Percentiles rank a stretch among this genome's conserved stretches.
Evolutionary conservation across 495 filamentous ascomycete genomes (phyloP).

Genomic region (Achaetomiella virescens): DNA sequence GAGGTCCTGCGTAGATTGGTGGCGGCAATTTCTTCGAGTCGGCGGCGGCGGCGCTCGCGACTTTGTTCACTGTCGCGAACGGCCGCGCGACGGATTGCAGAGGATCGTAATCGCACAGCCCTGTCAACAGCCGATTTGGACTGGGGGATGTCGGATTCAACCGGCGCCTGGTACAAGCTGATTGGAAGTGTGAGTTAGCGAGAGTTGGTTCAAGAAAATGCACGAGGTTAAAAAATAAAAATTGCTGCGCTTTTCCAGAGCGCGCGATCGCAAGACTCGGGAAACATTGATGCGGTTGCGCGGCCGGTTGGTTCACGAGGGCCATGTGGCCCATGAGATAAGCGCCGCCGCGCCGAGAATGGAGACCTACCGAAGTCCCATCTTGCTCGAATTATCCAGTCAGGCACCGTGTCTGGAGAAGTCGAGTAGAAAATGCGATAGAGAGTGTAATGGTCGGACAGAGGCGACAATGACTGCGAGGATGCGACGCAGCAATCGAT

Average conservation of each 20-base stretch:
- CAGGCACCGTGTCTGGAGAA: background rate
- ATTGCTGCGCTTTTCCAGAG: background rate
- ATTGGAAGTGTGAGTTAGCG: slow-evolving; percentile 20
- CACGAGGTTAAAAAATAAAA: background rate
- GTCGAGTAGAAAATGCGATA: slow-evolving; percentile 13
- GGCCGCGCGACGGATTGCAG: slow-evolving; percentile 53
- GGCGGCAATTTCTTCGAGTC: slow-evolving; percentile 21
- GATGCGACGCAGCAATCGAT: slow-evolving; percentile 26
- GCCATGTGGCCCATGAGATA: slow-evolving; percentile 11
- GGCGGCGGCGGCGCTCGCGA: slow-evolving; percentile 31
- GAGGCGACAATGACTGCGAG: slow-evolving; percentile 16
- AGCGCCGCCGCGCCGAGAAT: slow-evolving; percentile 22
- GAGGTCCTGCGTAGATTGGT: slow-evolving; percentile 2
- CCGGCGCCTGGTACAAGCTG: slow-evolving; percentile 49
- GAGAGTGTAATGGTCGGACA: slow-evolving; percentile 15
- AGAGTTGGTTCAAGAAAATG: slow-evolving; percentile 2
- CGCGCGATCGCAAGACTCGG: background rate
- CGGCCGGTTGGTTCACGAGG: slow-evolving; percentile 8
- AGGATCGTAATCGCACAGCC: slow-evolving; percentile 57
- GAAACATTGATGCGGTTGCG: background rate
- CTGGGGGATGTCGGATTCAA: slow-evolving; percentile 48
- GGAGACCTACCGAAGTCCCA: slow-evolving; percentile 76
- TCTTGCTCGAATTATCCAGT: slow-evolving; percentile 33
- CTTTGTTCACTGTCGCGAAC: slow-evolving; percentile 29
- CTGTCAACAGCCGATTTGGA: slow-evolving; percentile 47